These are phyloP conservation scores for Pulveroboletus sp. DNA, from an alignment of 768 basidiomycete genomes.

Conservation along the genomic window DNA sequence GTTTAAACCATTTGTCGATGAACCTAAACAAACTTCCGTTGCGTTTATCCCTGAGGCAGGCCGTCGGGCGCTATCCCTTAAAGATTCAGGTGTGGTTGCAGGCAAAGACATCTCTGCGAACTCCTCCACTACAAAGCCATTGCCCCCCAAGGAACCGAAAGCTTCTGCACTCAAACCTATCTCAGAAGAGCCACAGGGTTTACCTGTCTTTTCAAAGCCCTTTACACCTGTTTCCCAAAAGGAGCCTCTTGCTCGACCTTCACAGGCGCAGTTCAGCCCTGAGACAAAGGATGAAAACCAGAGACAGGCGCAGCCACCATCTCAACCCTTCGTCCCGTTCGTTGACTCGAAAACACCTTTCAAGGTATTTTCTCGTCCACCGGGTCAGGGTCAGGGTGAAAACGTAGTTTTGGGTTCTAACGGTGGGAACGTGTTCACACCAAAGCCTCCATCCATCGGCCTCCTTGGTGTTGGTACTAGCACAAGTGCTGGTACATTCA, in stretches of 20 bases:
- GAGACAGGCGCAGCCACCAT: constrained; percentile 12
- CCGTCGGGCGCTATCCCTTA: constrained; percentile 47
- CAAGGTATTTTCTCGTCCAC: constrained; percentile 70
- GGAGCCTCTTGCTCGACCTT: constrained; percentile 29
- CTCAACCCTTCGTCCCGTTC: constrained; percentile 40
- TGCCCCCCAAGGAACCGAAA: constrained; percentile 19
- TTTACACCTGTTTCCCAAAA: constrained; percentile 54
- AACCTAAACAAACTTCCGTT: constrained; percentile 39
- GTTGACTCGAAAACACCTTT: constrained; percentile 38
- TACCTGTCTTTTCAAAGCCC: constrained; percentile 54
- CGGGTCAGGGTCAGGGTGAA: constrained; percentile 39
- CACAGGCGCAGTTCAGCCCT: constrained; percentile 15
- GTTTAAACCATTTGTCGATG: constrained; percentile 68
- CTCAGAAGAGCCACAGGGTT: constrained; percentile 33
- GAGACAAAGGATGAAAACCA: constrained; percentile 17
- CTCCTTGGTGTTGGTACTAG: constrained; percentile 3
- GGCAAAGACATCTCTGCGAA: constrained; percentile 19
- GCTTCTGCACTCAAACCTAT: constrained; percentile 30
- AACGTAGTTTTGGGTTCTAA: constrained; percentile 23
- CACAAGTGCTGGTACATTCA: constrained; percentile 25
- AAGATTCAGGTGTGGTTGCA: constrained; percentile 34
- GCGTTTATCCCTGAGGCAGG: constrained; percentile 28
- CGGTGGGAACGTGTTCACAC: constrained; percentile 36
- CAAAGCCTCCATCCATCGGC: constrained; percentile 35
- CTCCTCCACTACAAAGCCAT: constrained; percentile 22